phyloP scores from a whole-genome alignment of 768 basidiomycete species.

The Clavulina sp. region DNA sequence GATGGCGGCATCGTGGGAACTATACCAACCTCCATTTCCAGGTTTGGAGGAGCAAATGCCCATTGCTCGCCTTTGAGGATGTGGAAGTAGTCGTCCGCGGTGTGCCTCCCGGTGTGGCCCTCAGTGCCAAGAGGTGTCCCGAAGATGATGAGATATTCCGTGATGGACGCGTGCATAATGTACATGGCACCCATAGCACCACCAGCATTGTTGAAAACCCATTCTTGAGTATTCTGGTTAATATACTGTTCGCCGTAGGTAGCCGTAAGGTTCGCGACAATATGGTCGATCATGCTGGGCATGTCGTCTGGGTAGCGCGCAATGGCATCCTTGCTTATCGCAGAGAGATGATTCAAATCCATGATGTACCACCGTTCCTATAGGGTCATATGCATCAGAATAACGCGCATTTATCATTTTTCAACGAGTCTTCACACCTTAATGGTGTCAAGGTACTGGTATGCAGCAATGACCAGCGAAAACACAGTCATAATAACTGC shows the following conservation, averaged over 20 bases:
- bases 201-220: slow-evolving; percentile 95
- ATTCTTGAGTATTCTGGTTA: slow-evolving; percentile 47
- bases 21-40: slow-evolving; percentile 53
- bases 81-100: slow-evolving; percentile 96
- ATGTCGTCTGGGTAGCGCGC: slow-evolving; percentile 45
- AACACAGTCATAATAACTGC: slow-evolving; percentile 8
- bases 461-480: slow-evolving; percentile 11
- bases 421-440: slow-evolving; percentile 13
- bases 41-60: slow-evolving; percentile 67
- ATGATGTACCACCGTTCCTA: slow-evolving; percentile 82
- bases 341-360: slow-evolving; percentile 51
- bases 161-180: slow-evolving; percentile 89
- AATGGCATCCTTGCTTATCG: slow-evolving; percentile 59
- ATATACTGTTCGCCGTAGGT: slow-evolving; percentile 47
- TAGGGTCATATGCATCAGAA: background rate
- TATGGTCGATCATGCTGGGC: slow-evolving; percentile 58
- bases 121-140: slow-evolving; percentile 95
- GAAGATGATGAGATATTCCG: slow-evolving; percentile 92
- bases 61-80: slow-evolving; percentile 90
- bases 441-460: slow-evolving; percentile 15
- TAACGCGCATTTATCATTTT: background rate
- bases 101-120: slow-evolving; percentile 85
- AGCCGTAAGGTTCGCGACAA: slow-evolving; percentile 59
- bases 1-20: background rate
- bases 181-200: slow-evolving; percentile 99